Percentiles rank a stretch among this genome's conserved stretches.
Evolutionary conservation across 2,329 filamentous ascomycete genomes (phyloP).

Genomic region (Arthrobotrys musiformis): DNA sequence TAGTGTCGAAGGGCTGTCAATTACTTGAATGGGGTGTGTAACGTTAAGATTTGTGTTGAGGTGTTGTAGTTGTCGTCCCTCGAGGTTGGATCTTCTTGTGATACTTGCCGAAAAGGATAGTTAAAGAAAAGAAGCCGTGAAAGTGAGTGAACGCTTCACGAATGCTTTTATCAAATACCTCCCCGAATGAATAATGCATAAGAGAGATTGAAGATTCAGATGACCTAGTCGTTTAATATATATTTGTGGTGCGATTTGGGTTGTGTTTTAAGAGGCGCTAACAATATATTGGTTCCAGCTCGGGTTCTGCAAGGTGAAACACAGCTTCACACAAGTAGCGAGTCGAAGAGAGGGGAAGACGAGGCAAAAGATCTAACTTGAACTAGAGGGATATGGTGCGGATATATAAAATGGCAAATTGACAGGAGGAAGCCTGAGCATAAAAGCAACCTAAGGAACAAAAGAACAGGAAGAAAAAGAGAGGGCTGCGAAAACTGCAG

Average conservation of each 20-base stretch:
- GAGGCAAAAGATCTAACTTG: constrained; percentile 32
- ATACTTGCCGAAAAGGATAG: constrained; percentile 42
- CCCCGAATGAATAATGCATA: constrained; percentile 7
- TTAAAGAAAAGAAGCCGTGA: constrained; percentile 30
- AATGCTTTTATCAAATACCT: constrained; percentile 6
- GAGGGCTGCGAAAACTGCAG: constrained; percentile 17
- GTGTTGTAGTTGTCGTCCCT: constrained; percentile 37
- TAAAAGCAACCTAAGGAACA: constrained; percentile 46
- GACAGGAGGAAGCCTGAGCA: constrained; percentile 56
- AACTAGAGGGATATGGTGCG: constrained; percentile 12
- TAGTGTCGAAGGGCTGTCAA: constrained; percentile 34
- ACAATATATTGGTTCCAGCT: constrained; percentile 46
- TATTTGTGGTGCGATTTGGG: constrained; percentile 16
- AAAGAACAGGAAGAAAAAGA: constrained; percentile 20
- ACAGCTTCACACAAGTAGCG: constrained; percentile 51
- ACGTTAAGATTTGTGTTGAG: constrained; percentile 16
- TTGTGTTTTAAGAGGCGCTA: constrained; percentile 52
- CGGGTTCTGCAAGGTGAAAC: constrained; percentile 46
- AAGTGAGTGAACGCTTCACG: constrained; percentile 54
- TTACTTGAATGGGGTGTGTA: neutral
- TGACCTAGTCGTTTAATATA: constrained; percentile 15
- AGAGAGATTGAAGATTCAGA: neutral
- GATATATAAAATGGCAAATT: constrained; percentile 46
- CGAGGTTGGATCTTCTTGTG: constrained; percentile 15
- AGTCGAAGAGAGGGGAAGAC: constrained; percentile 28